These are phyloP conservation scores for Diaporthe destruens DNA, from an alignment of 2,329 filamentous ascomycete genomes.

Conservation along the genomic window DNA sequence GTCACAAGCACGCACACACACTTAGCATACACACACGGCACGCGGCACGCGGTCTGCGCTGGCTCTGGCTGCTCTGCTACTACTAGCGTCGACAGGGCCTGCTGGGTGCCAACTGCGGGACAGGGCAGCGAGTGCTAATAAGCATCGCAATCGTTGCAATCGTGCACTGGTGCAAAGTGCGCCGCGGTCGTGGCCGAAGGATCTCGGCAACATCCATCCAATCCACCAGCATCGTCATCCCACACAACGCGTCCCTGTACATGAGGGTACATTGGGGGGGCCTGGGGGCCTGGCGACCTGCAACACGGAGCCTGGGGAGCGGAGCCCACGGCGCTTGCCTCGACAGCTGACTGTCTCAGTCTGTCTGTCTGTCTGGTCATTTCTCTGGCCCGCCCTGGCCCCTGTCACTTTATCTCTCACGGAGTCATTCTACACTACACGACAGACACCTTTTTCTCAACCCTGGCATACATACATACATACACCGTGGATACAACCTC, in stretches of 20 bases:
- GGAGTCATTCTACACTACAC: neutral
- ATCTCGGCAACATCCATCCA: slow-evolving; percentile 31
- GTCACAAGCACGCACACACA: neutral
- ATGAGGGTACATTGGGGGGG: slow-evolving; percentile 10
- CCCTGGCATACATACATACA: neutral
- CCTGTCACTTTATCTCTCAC: slow-evolving; percentile 6
- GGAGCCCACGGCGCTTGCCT: slow-evolving; percentile 15
- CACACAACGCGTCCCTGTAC: slow-evolving; percentile 26
- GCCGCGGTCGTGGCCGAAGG: slow-evolving; percentile 30
- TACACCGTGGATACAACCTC: neutral
- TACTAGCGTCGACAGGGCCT: neutral
- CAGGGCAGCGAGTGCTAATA: neutral
- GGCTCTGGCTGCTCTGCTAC: neutral
- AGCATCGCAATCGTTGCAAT: slow-evolving; percentile 2
- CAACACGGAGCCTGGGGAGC: neutral
- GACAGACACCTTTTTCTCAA: neutral
- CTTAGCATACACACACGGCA: neutral
- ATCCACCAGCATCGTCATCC: slow-evolving; percentile 21
- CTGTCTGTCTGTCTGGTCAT: too few relatives aligned
- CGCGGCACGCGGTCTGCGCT: neutral
- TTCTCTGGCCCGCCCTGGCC: too few relatives aligned
- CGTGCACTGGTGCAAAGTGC: slow-evolving; percentile 9
- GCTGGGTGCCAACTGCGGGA: slow-evolving; percentile 13
- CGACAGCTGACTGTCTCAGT: slow-evolving; percentile 30
- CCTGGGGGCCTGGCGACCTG: too few relatives aligned